A percentile compares a stretch with the other conserved stretches of the same genome.
Conservation (phyloP, 2,329 filamentous ascomycete genomes). For the Colletotrichum sp. region DNA sequence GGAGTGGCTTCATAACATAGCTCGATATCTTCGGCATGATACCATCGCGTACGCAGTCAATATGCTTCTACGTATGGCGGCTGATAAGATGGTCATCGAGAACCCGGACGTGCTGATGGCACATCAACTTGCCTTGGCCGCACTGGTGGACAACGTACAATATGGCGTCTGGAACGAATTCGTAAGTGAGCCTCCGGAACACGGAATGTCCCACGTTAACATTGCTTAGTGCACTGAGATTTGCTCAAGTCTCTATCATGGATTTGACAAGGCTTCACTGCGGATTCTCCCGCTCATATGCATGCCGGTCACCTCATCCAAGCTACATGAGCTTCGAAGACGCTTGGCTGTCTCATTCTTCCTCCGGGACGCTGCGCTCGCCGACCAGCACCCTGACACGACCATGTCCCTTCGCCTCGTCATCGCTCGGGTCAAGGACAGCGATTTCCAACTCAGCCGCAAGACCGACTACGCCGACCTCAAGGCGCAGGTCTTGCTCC, state of each 20-base stretch:
- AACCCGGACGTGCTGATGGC: conserved; percentile 34
- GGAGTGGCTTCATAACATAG: conserved; percentile 42
- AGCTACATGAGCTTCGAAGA: conserved; percentile 65
- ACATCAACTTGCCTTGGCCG: conserved; percentile 48
- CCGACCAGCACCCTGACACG: conserved; percentile 44
- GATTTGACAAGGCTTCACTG: conserved; percentile 54
- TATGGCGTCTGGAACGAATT: conserved; percentile 41
- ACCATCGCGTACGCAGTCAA: conserved; percentile 46
- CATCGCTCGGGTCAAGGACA: conserved; percentile 48
- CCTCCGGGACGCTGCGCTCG: conserved; percentile 53
- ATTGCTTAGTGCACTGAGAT: conserved; percentile 51
- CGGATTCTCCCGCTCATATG: conserved; percentile 63
- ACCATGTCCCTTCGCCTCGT: conserved; percentile 48
- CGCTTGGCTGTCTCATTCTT: conserved; percentile 70
- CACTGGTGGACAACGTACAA: conserved; percentile 48
- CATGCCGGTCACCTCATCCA: conserved; percentile 58
- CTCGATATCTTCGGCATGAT: conserved; percentile 37
- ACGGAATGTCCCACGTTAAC: conserved; percentile 2
- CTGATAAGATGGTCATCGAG: conserved; percentile 53
- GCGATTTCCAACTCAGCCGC: conserved; percentile 57
- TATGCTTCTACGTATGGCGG: conserved; percentile 58
- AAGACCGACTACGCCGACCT: conserved; percentile 74
- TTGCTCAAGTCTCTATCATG: conserved; percentile 50
- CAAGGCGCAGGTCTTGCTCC: conserved; percentile 66
- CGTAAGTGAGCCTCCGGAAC: conserved; percentile 37